These are phyloP conservation scores for Candida silvicultrix DNA, from an alignment of 805 yeast genomes.

Conservation along the genomic window DNA sequence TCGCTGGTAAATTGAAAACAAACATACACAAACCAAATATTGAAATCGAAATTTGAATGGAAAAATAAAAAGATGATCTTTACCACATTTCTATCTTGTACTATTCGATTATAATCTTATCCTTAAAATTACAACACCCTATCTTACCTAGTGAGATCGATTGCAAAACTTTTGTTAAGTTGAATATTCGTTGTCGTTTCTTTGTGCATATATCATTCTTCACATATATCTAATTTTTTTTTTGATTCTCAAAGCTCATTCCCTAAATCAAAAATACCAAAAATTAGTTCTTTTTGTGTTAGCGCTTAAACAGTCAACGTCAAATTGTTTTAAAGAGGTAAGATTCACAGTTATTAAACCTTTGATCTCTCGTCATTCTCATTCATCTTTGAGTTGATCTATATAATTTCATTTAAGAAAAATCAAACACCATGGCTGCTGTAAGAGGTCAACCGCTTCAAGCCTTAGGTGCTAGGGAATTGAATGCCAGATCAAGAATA, in stretches of 20 bases:
- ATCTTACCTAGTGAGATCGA: neutral
- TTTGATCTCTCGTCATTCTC: too few species aligned
- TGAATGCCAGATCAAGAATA: conserved; percentile 23
- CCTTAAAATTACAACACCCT: too few species aligned
- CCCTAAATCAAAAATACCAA: neutral
- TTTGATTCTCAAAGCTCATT: neutral
- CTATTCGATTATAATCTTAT: too few species aligned
- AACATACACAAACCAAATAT: neutral
- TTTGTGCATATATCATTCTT: neutral
- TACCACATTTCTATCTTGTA: neutral
- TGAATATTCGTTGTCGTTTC: neutral
- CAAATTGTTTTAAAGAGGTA: neutral
- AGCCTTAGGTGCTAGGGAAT: conserved; percentile 27
- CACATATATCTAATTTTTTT: neutral
- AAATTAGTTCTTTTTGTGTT: conserved; percentile 1
- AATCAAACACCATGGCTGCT: conserved; percentile 21
- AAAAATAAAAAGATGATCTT: neutral
- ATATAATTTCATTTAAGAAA: neutral
- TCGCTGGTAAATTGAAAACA: conserved; percentile 12
- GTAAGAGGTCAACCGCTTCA: conserved; percentile 35
- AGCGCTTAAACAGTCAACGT: neutral
- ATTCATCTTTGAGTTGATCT: neutral
- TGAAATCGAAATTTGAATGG: neutral
- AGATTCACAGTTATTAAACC: neutral
- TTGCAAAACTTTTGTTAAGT: neutral